Base-by-base conservation (phyloP, 73 alveolate species). In the Paramecium sonneborni region DNA sequence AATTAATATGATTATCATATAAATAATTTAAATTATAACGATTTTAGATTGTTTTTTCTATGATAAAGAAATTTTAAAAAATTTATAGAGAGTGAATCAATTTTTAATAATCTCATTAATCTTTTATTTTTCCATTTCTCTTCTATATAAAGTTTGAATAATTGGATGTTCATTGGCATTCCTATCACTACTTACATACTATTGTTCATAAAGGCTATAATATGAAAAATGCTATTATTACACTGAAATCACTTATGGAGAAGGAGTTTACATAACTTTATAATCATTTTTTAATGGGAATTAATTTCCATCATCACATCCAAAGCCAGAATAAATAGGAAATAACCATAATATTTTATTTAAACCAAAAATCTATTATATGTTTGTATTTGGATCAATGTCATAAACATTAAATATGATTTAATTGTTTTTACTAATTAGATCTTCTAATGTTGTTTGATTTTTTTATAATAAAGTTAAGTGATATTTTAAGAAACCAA, bases 321-420 rank as follows among this genome's bases (percentile, higher is more conserved):
- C 86, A 20, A 28, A 2, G 10, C 35, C 55, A 28, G 86, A 28
- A 34, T 37, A 34, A 35, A 72, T 72, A 14, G 95, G 95, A 1
- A 91, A 35, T 10, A 79, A 82, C 95, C 95, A 91, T 24, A 91
- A 32, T 18, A 38, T 20, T 58, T 92, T 76, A 85, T 85, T 91
- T 15, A 26, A 62, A 5, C 95, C 95, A 76, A 91, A 85, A 1
- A 91, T 79, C 20, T 91, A 92, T 6, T 9, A 0, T 9, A 82
- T 23, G 48, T 91, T 91, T 2, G 55, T 72, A 9, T 34, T 18
- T 34, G 52, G 6, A 34, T 39, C 86, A 34, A 72, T 37, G 20
- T 72, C 86, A 35, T 34, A 72, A 18, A 34, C 3, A 72, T 72
- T 72, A 72, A 28, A 34, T 0, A 4, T 12, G 11, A 15, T 72